Base-by-base conservation (phyloP, 129 eudicot species). In the Centaurea solstitialis region DNA sequence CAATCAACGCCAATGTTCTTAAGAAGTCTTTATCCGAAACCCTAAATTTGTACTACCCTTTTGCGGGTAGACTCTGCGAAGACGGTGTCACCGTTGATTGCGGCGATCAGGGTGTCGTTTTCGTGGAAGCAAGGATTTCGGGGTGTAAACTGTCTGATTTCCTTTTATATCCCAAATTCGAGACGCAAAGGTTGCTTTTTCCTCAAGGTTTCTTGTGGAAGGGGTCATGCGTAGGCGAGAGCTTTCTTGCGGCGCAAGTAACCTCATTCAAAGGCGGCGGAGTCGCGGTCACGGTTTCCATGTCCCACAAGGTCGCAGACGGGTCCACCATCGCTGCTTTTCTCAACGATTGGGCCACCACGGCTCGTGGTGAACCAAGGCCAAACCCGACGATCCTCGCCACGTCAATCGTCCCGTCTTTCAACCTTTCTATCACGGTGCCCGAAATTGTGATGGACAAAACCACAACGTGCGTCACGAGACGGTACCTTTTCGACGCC, bases 81-180 rank as follows among this genome's bases (percentile, higher is more conserved):
- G 80, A 84, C 11, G 80, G 85, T 9, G 15, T 79, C 76, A 73
- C 84, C 2, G 75, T 84, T 15, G 87, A 84, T 67, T 84, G 87
- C 24, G 20, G 59, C 5, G 87, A 84, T 37, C 70, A 84, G 26
- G 84, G 84, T 6, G 80, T 79, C 0, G 57, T 61, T 12, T 79
- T 83, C 21, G 61, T 69, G 50, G 39, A 76, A 83, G 82, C 82
- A 0, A 68, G 28, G 40, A 40, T 79, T 47, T 6, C 4, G 24
- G 74, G 68, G 12, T 74, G 59, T 57, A 38, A 65, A 53, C 21
- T 79, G 11, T 57, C 68, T 4, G 69, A 84, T 20, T 65, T 84
- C 72, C 53, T 84, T 45, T 74, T 53, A 39, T 68, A 84, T 17
- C 80, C 80, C 0, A 53, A 79, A 0, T 67, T 38, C 7, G 81